A percentile compares a stretch with the other conserved stretches of the same genome.
phyloP scores from a whole-genome alignment of 2,329 filamentous ascomycete genomes.

The Orbilia oligospora region DNA sequence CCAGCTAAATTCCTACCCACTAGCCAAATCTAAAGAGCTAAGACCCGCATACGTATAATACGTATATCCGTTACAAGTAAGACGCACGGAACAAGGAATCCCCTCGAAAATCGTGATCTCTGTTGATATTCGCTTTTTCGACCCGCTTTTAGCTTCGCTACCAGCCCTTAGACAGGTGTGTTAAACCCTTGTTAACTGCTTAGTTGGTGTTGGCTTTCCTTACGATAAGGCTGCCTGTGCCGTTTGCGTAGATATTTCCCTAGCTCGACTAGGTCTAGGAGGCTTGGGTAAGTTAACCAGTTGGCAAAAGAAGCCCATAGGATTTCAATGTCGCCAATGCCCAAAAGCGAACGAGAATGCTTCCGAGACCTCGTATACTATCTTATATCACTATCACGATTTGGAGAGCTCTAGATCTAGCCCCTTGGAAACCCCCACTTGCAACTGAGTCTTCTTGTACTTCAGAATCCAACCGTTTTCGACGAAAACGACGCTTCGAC shows the following conservation, averaged over 20 bases:
- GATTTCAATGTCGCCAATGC: constrained; percentile 21
- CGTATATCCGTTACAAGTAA: constrained; percentile 17
- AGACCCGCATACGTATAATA: constrained; percentile 16
- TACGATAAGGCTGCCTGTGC: constrained; percentile 41
- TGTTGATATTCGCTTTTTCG: constrained; percentile 14
- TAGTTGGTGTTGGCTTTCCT: constrained; percentile 23
- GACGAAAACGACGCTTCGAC: constrained; percentile 40
- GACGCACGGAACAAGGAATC: constrained; percentile 39
- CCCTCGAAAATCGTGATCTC: constrained; percentile 51
- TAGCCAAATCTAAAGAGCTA: not conserved
- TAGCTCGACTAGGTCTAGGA: not conserved
- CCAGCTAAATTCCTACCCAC: not conserved
- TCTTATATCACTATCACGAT: constrained; percentile 13
- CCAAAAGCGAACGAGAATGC: constrained; percentile 43
- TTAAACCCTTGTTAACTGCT: constrained; percentile 16
- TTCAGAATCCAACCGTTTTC: constrained; percentile 21
- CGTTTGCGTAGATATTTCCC: constrained; percentile 26
- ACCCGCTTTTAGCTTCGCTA: constrained; percentile 34
- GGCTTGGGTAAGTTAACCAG: constrained; percentile 12
- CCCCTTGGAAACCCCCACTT: constrained; percentile 8
- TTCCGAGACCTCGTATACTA: constrained; percentile 32
- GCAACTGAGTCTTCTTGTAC: not conserved
- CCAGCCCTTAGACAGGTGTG: constrained; percentile 15
- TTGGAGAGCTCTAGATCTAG: constrained; percentile 18
- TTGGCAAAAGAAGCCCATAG: constrained; percentile 9